Base-by-base conservation (phyloP, 495 filamentous ascomycete genomes). In the Lindgomyces ingoldianus region DNA sequence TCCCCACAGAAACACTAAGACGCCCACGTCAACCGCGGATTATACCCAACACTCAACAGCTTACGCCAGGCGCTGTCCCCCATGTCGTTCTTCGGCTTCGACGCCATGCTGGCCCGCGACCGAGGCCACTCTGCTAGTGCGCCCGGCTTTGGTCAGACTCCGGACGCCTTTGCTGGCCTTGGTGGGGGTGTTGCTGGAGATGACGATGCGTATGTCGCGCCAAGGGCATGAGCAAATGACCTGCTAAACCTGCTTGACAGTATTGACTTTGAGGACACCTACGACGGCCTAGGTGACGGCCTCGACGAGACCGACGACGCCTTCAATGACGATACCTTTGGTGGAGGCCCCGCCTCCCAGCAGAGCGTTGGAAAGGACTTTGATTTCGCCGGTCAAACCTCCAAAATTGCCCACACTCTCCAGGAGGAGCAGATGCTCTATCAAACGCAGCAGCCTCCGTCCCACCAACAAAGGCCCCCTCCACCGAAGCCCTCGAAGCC, bases 261-360 rank as follows among this genome's bases (percentile, higher is more conserved):
- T 39, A 84, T 98, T 57, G 91, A 98, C 62, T 98, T 98, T 67
- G 94, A 98, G 68, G 94, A 99, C 70, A 98, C 94, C 27, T 98
- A 99, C 74, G 95, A 99, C 76, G 94, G 94, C 1, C 81, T 98
- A 21, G 94, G 92, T 2, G 90, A 96, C 74, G 86, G 90, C 73
- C 85, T 99, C 29, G 89, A 96, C 69, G 93, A 98, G 71, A 89
- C 91, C 18, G 89, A 93, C 69, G 94, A 99, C 79, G 91, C 82
- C 44, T 91, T 97, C 81, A 99, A 99, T 76, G 91, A 97, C 70
- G 95, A 96, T 74, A 99, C 94, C n/a, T 99, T 99, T 70, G 94
- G 94, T 59, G 74, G 72, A 41, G 68, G 62, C 30, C 71, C 72
- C 36, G 74, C 74, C 58, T 64, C 72, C 10, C 68, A 83, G 60